These are phyloP conservation scores for Saccharomyces uvarum DNA, from an alignment of 1,139 yeast genomes.

Conservation along the genomic window DNA sequence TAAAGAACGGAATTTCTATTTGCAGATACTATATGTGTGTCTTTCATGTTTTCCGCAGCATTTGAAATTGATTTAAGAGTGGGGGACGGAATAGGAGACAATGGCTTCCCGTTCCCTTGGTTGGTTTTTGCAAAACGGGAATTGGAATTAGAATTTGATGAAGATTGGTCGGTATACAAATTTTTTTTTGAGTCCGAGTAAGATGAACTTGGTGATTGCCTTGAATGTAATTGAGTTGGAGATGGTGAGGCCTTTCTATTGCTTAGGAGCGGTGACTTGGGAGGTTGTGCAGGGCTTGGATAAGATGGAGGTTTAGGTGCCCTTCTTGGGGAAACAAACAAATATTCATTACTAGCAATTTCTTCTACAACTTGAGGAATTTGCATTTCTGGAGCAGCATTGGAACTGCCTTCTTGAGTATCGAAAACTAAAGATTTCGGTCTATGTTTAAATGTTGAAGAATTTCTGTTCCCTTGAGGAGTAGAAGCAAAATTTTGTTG, in stretches of 20 bases:
- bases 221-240: constrained; percentile 7
- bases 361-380: constrained; percentile 21
- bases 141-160: background rate
- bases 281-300: constrained; percentile 40
- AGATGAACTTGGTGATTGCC: constrained; percentile 21
- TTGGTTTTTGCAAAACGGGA: background rate
- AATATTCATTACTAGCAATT: constrained; percentile 10
- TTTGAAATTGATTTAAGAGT: background rate
- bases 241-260: constrained; percentile 5
- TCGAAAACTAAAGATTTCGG: constrained; percentile 11
- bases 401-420: constrained; percentile 1
- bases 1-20: background rate
- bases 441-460: constrained; percentile 9
- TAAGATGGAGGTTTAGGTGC: constrained; percentile 55
- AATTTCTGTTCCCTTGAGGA: background rate
- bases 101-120: background rate
- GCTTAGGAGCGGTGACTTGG: constrained; percentile 25
- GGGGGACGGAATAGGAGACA: background rate
- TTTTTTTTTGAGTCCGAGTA: constrained; percentile 15
- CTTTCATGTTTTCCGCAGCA: background rate
- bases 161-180: background rate
- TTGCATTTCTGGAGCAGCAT: constrained; percentile 13
- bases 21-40: background rate
- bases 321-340: constrained; percentile 52
- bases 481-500: background rate